These are phyloP conservation scores for Urochloa ruziziensis DNA, from an alignment of 176 grass and related monocot species.

Conservation along the genomic window DNA sequence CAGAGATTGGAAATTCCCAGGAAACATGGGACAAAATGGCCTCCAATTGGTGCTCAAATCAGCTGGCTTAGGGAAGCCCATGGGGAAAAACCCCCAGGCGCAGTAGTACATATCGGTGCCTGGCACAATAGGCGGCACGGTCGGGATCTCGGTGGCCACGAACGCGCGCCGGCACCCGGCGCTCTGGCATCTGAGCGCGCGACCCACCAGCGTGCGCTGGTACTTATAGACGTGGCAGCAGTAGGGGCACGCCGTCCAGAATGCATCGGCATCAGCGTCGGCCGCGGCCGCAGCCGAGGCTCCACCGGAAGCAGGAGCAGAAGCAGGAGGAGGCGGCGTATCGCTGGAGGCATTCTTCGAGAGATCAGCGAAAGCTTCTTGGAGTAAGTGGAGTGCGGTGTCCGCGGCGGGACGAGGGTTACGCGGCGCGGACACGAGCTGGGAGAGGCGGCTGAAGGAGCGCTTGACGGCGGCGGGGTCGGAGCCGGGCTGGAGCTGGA, in stretches of 20 bases:
- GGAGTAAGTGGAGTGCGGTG: slow-evolving; percentile 55
- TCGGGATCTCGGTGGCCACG: slow-evolving; percentile 63
- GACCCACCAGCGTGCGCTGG: slow-evolving; percentile 47
- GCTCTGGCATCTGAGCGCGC: slow-evolving; percentile 70
- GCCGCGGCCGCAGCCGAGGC: background rate
- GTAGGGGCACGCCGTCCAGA: slow-evolving; percentile 89
- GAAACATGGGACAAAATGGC: slow-evolving; percentile 67
- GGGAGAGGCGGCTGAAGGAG: slow-evolving; percentile 62
- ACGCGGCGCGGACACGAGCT: slow-evolving; percentile 54
- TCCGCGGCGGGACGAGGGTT: slow-evolving; percentile 58
- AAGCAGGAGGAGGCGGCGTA: background rate
- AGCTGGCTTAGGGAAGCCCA: slow-evolving; percentile 68
- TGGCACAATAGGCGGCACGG: slow-evolving; percentile 69
- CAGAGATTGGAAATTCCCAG: slow-evolving; percentile 29
- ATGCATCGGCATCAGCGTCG: slow-evolving; percentile 44
- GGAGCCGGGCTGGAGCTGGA: slow-evolving; percentile 39
- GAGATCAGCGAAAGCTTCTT: slow-evolving; percentile 71
- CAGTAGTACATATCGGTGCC: slow-evolving; percentile 91
- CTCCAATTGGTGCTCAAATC: slow-evolving; percentile 77
- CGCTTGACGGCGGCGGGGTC: slow-evolving; percentile 44
- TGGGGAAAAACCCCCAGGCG: slow-evolving; percentile 85
- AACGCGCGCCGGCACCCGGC: slow-evolving; percentile 59
- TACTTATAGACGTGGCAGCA: slow-evolving; percentile 90
- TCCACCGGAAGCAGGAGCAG: slow-evolving; percentile 19
- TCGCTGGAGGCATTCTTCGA: slow-evolving; percentile 42